phyloP scores from a whole-genome alignment of 2,329 filamentous ascomycete species.

The Fusarium sp. region DNA sequence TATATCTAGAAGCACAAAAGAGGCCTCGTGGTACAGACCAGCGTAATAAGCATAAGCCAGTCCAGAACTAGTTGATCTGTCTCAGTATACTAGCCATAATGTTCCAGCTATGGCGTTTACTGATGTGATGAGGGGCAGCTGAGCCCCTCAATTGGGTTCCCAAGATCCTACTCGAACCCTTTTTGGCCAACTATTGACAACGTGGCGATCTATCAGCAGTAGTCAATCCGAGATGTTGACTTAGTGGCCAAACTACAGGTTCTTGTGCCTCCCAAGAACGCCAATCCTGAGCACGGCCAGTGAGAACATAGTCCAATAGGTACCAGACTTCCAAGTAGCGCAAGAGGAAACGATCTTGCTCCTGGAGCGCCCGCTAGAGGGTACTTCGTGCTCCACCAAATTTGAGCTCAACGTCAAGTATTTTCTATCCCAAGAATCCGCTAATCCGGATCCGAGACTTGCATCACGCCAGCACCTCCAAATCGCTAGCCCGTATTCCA shows the following conservation, averaged over 20 bases:
- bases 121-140: not conserved
- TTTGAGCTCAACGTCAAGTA: too few species aligned
- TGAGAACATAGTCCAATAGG: not conserved
- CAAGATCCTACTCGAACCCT: not conserved
- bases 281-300: accelerated
- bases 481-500: not conserved
- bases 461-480: not conserved
- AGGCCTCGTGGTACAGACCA: not conserved
- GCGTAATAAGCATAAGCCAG: not conserved
- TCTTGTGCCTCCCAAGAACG: not conserved
- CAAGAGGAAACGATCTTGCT: not conserved
- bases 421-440: accelerated
- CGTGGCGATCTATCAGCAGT: not conserved
- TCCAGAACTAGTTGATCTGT: not conserved
- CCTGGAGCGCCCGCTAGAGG: not conserved
- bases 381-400: too few species aligned
- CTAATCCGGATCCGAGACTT: not conserved
- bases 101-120: not conserved
- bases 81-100: not conserved
- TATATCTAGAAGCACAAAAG: not conserved
- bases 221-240: not conserved
- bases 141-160: not conserved
- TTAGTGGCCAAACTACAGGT: not conserved
- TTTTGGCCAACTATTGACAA: not conserved
- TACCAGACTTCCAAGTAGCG: not conserved